Percentiles rank a stretch among this genome's conserved stretches.
Evolutionary conservation across 257 asterid species (phyloP).

Genomic region (Thymus quinquecostatus): DNA sequence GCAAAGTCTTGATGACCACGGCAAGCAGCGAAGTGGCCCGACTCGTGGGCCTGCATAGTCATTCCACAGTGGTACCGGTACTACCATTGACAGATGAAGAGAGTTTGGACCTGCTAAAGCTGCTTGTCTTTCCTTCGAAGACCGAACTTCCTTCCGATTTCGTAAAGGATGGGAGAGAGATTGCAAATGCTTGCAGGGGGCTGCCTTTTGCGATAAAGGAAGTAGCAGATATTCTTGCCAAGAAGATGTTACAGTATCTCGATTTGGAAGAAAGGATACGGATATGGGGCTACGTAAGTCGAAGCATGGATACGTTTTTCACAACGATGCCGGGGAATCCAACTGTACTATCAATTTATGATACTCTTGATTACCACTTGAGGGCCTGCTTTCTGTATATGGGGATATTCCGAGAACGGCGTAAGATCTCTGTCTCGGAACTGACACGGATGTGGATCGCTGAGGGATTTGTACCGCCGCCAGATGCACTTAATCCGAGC

Average conservation of each 20-base stretch:
- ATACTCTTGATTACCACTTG: slow-evolving; percentile 44
- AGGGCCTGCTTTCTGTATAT: slow-evolving; percentile 48
- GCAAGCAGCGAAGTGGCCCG: slow-evolving; percentile 32
- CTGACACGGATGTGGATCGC: slow-evolving; percentile 43
- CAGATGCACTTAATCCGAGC: not conserved
- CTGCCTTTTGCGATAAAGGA: no score
- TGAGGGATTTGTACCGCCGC: slow-evolving; percentile 40
- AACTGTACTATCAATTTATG: slow-evolving; percentile 43
- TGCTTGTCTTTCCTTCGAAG: slow-evolving; percentile 23
- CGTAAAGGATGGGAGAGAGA: no score
- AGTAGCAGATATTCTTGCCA: slow-evolving; percentile 45
- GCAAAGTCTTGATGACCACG: slow-evolving; percentile 50
- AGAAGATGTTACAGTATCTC: slow-evolving; percentile 3
- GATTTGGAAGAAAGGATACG: slow-evolving; percentile 16
- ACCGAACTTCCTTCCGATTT: no score
- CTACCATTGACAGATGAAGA: slow-evolving; percentile 35
- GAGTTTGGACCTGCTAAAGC: slow-evolving; percentile 42
- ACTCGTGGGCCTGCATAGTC: slow-evolving; percentile 6
- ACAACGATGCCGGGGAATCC: slow-evolving; percentile 7
- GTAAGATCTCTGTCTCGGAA: slow-evolving; percentile 37
- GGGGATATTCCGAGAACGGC: slow-evolving; percentile 32
- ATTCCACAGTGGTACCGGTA: slow-evolving; percentile 25
- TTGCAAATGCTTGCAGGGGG: no score
- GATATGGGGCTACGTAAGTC: slow-evolving; percentile 42
- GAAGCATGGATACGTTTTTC: slow-evolving; percentile 26